phyloP scores from a whole-genome alignment of 2,329 filamentous ascomycete species.

The Chrysoporthe puriensis region DNA sequence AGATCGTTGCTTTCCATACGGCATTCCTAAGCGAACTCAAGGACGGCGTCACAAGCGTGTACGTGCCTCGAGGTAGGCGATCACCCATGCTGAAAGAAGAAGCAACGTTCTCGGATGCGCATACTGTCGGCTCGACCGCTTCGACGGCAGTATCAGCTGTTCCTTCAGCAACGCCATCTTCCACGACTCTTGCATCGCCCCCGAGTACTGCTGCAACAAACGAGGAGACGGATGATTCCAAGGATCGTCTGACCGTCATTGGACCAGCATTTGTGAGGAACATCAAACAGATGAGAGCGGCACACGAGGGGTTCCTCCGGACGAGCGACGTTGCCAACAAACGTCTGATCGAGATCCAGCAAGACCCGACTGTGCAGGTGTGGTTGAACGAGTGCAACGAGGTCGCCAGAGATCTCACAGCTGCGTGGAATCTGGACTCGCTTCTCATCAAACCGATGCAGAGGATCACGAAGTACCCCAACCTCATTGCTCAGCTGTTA shows the following conservation, averaged over 20 bases:
- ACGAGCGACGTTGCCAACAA: slow-evolving; percentile 67
- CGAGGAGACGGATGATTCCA: slow-evolving; percentile 53
- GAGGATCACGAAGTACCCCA: slow-evolving; percentile 89
- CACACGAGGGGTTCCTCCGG: slow-evolving; percentile 65
- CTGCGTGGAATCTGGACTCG: slow-evolving; percentile 93
- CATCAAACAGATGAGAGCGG: slow-evolving; percentile 62
- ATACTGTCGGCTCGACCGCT: slow-evolving; percentile 40
- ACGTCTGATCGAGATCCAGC: slow-evolving; percentile 64
- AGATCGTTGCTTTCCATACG: slow-evolving; percentile 86
- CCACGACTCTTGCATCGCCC: slow-evolving; percentile 26
- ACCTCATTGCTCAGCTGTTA: slow-evolving; percentile 79
- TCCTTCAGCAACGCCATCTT: slow-evolving; percentile 27
- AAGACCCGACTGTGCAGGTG: slow-evolving; percentile 68
- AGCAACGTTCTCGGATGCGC: slow-evolving; percentile 36
- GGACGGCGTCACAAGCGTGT: slow-evolving; percentile 76
- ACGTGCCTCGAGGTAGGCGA: slow-evolving; percentile 63
- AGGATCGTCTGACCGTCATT: slow-evolving; percentile 56
- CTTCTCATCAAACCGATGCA: slow-evolving; percentile 98
- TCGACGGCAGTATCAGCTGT: slow-evolving; percentile 40
- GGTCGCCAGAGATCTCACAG: slow-evolving; percentile 88
- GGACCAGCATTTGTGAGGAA: slow-evolving; percentile 60
- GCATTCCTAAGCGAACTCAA: slow-evolving; percentile 80
- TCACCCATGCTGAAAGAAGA: slow-evolving; percentile 43
- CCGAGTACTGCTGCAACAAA: slow-evolving; percentile 37
- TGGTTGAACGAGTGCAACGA: slow-evolving; percentile 95